phyloP scores from a whole-genome alignment of 2,329 filamentous ascomycete genomes.

The Cadophora luteo-olivacea region DNA sequence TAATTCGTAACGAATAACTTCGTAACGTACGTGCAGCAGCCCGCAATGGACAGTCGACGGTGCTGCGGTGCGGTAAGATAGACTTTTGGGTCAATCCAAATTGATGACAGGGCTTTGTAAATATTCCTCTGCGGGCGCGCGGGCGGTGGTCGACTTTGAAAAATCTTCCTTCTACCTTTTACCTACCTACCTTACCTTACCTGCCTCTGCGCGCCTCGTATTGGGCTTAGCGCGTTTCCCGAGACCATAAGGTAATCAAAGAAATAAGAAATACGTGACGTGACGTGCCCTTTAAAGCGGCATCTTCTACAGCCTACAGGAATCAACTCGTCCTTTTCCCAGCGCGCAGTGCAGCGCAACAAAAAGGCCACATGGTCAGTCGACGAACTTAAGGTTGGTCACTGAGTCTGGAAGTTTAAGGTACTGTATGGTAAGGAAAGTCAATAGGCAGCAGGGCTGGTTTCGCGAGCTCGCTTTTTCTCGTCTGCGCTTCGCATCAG shows the following conservation, averaged over 20 bases:
- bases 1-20: no score
- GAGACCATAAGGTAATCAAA: background rate
- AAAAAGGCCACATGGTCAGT: background rate
- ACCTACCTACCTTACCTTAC: no score
- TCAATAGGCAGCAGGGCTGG: background rate
- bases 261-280: background rate
- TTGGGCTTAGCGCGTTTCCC: slow-evolving; percentile 4
- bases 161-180: background rate
- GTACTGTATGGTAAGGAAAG: no score
- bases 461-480: background rate
- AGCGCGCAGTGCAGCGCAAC: background rate
- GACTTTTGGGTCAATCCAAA: background rate
- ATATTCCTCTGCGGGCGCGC: background rate
- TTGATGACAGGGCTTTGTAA: background rate
- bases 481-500: slow-evolving; percentile 11
- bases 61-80: background rate
- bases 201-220: background rate
- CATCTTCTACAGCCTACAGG: background rate
- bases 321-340: background rate
- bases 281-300: slow-evolving; percentile 2
- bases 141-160: background rate
- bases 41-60: background rate
- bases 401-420: no score
- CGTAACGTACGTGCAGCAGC: background rate
- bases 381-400: background rate